These are phyloP conservation scores for Keithomyces neogunnii DNA, from an alignment of 2,329 filamentous ascomycete genomes.

Conservation along the genomic window DNA sequence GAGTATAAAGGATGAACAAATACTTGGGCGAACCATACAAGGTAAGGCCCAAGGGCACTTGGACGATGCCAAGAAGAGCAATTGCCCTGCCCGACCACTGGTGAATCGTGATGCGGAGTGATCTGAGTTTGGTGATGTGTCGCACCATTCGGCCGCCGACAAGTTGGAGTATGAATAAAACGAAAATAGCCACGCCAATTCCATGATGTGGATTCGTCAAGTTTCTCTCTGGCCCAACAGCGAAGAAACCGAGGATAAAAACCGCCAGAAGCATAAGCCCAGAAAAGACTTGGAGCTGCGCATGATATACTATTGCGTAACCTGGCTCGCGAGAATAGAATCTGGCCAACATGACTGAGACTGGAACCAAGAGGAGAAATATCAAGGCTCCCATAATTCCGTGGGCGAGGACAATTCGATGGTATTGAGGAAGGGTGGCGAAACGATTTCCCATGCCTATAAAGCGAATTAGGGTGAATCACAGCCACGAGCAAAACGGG, in stretches of 20 bases:
- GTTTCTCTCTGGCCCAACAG: conserved; percentile 63
- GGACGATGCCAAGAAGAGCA: conserved; percentile 73
- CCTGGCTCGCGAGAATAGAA: conserved; percentile 59
- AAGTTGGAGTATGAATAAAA: conserved; percentile 62
- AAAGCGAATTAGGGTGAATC: not conserved
- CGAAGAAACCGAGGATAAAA: conserved; percentile 68
- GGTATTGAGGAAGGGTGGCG: conserved; percentile 59
- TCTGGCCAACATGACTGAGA: conserved; percentile 64
- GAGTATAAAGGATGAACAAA: conserved; percentile 76
- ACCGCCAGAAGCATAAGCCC: conserved; percentile 60
- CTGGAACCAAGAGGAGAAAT: conserved; percentile 66
- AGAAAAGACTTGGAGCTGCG: conserved; percentile 64
- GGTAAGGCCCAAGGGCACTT: conserved; percentile 82
- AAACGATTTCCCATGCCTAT: conserved; percentile 81
- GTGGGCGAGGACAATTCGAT: conserved; percentile 61
- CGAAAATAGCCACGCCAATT: conserved; percentile 72
- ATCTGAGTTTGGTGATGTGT: conserved; percentile 39
- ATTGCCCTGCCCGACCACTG: conserved; percentile 78
- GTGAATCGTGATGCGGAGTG: conserved; percentile 59
- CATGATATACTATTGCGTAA: conserved; percentile 59
- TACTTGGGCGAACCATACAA: conserved; percentile 84
- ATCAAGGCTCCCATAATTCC: conserved; percentile 63
- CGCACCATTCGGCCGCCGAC: conserved; percentile 59
- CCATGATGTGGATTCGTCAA: conserved; percentile 78
- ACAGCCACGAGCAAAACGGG: not conserved